Evolutionary conservation across 176 grass and related monocot species (phyloP), one percentile per base, ranked within the genome.

Genomic region (Luzula sylvatica): DNA sequence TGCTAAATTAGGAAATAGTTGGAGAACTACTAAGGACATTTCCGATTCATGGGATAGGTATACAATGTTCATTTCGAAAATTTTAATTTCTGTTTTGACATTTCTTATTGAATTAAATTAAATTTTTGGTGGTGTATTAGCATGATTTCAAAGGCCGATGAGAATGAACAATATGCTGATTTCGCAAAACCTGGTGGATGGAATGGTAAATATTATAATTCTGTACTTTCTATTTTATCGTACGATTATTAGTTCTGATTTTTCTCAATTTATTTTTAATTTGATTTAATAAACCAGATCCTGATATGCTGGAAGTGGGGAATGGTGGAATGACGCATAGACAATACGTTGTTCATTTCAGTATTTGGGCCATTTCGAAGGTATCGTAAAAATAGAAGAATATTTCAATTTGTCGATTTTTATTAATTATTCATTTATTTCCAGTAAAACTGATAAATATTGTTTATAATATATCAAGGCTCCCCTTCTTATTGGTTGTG

Each of bases 281-380:
- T 50, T 45, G 25, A 5, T 69, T 26, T 12, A 30, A 59, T 30
- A 9, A 29, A 47, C 56, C 75, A 83, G 84, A 84, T 14, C 86
- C 80, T 20, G 86, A 90, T 67, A 90, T 96, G 92, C 92, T 96
- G 2, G 92, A 89, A 62, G 73, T 96, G 19, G 92, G 92, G 38
- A 96, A 96, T 49, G 92, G 78, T 12, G 85, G 85, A 2, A 98
- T 98, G 81, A 72, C 60, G 1, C 69, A 79, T 38, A 63, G 55
- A 71, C 84, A 98, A 62, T 96, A 96, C 27, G 4, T 86, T 55
- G 80, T 73, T 35, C 90, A 96, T 57, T 96, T 89, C 73, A 86
- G 81, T 66, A 51, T 96, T 11, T 96, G 84, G 85, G 92, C 92
- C 0, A 74, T 89, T 53, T 96, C 85, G 1, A 96, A 96, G 92